These are phyloP conservation scores for Pyricularia grisea DNA, from an alignment of 2,329 filamentous ascomycete species.

Conservation along the genomic window DNA sequence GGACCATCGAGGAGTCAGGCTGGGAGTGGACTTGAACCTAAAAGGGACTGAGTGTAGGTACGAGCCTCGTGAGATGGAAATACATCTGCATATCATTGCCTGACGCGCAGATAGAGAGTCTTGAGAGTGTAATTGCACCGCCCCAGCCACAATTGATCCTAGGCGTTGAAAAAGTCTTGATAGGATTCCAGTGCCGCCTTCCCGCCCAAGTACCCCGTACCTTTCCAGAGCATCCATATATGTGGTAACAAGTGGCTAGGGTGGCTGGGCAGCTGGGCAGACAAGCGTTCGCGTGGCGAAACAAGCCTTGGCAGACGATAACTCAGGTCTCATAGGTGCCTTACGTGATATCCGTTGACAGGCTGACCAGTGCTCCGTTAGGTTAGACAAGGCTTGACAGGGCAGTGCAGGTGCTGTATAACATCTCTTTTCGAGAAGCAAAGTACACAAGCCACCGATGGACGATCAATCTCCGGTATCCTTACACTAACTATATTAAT, in stretches of 20 bases:
- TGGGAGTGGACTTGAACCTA: neutral
- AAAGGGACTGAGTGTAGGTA: neutral
- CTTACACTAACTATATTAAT: neutral
- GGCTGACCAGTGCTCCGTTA: neutral
- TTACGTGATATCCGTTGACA: neutral
- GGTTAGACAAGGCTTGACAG: neutral
- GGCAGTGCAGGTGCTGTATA: neutral
- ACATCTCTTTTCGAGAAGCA: neutral
- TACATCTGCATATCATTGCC: neutral
- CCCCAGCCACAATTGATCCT: neutral
- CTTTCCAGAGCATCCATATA: neutral
- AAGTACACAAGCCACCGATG: neutral
- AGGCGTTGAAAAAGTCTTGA: neutral
- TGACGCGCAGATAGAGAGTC: neutral
- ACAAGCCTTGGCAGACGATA: neutral
- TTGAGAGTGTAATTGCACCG: neutral
- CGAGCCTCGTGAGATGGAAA: neutral
- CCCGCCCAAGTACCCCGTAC: neutral
- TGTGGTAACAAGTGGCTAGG: neutral
- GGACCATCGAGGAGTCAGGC: neutral
- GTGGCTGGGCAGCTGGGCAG: neutral
- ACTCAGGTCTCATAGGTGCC: neutral
- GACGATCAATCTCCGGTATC: neutral
- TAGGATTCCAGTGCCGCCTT: neutral
- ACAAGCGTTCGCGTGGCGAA: neutral